Base-by-base conservation (phyloP, 108 stramenopile genomes). In the Stephanodiscus triporus region DNA sequence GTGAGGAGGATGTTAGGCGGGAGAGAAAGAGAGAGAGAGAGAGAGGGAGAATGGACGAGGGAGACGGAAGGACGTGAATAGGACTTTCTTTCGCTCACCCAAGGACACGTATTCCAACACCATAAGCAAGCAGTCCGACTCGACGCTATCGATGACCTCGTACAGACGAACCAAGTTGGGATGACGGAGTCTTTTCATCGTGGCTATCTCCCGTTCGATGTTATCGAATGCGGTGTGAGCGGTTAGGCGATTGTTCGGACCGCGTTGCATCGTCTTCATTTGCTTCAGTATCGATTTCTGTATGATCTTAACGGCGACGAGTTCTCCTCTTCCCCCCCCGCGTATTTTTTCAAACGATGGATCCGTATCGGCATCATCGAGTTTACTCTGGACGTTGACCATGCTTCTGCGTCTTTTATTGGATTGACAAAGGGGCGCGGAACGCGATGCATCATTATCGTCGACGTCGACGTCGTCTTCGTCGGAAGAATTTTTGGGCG, bases 191-290 rank as follows among this genome's bases (percentile, higher is more conserved):
- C 89, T 83, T 63, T 95, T 95, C 93, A 95, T 94, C 6, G 92
- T 65, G n/a, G 92, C 96, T 64, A 95, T 92, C 58, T 96, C 96
- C 27, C 85, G 81, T 59, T 94, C 92, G 13, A 96, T 91, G 53
- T 92, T 84, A 32, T 95, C 87, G 34, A 87, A 76, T 55, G 92
- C 96, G 1, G 91, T 93, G 24, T 78, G 86, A 2, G 92, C 82
- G 27, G 73, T 79, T 24, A 96, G 36, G 0, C 66, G 70, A 59
- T 76, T 72, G 10, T 81, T 82, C 13, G 60, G 48, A 13, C 47
- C 68, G 47, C 72, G 77, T 45, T 83, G 73, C 78, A 95, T 87
- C n/a, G 90, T 89, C 26, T 89, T 75, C 48, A 85, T 85, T 40
- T 89, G 86, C 49, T 93, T 93, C 62, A 95, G 66, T 26, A 90